phyloP scores from a whole-genome alignment of 192 early-diverging fungal species.

The Entophlyctis luteolus region DNA sequence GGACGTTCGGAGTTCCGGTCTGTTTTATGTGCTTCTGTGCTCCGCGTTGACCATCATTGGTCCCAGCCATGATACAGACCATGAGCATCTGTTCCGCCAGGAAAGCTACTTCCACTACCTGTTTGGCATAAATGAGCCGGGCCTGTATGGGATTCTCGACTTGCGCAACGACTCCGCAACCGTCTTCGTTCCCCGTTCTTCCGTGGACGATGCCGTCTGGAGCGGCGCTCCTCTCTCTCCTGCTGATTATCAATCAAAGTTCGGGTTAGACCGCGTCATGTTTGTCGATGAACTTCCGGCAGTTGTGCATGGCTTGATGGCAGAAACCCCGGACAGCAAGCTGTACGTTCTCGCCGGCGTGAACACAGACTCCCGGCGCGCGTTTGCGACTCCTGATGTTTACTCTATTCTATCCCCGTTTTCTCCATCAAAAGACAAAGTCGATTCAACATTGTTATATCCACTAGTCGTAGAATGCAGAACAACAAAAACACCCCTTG shows the following conservation, averaged over 20 bases:
- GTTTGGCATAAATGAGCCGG: constrained; percentile 72
- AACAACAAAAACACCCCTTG: constrained; percentile 59
- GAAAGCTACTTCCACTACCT: constrained; percentile 82
- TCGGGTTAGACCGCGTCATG: constrained; percentile 69
- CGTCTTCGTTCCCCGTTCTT: constrained; percentile 64
- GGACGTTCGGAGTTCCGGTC: too few relatives aligned
- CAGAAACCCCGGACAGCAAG: not conserved
- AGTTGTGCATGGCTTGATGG: constrained; percentile 33
- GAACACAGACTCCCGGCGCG: constrained; percentile 16
- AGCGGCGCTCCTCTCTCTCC: constrained; percentile 57
- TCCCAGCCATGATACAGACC: constrained; percentile 73
- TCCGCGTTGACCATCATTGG: too few relatives aligned
- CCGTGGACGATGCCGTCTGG: constrained; percentile 74
- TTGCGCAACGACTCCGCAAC: constrained; percentile 52
- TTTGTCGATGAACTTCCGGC: constrained; percentile 54
- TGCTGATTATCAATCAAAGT: constrained; percentile 48
- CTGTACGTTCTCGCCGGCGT: constrained; percentile 16
- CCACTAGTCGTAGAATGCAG: constrained; percentile 64
- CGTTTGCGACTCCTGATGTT: not conserved
- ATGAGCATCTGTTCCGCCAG: constrained; percentile 48
- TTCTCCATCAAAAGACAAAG: constrained; percentile 5
- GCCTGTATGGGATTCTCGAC: constrained; percentile 68
- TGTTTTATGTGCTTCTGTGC: too few relatives aligned
- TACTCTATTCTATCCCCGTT: not conserved
- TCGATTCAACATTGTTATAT: constrained; percentile 23